A percentile compares a stretch with the other conserved stretches of the same genome.
Conservation (phyloP, 2,329 filamentous ascomycete species). For the Setomelanomma holmii region DNA sequence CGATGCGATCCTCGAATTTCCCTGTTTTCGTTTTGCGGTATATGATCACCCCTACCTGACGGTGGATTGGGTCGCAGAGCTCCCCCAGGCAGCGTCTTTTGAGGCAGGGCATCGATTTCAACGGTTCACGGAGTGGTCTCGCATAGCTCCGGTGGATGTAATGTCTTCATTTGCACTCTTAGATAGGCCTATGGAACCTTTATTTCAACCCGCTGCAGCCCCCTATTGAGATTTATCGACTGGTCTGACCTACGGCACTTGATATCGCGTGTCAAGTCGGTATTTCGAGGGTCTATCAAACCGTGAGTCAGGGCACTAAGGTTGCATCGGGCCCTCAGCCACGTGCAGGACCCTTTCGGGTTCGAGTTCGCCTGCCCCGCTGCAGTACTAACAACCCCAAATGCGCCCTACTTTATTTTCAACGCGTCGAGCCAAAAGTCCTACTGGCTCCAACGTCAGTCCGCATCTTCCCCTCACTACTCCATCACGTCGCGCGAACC, state of each 20-base stretch:
- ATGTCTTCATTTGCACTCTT: slow-evolving; percentile 37
- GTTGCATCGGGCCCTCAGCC: slow-evolving; percentile 13
- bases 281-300: neutral
- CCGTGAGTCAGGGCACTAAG: slow-evolving; percentile 10
- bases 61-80: slow-evolving; percentile 30
- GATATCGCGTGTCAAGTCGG: too few relatives aligned
- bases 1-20: slow-evolving; percentile 44
- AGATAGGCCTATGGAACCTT: slow-evolving; percentile 39
- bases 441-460: slow-evolving; percentile 6
- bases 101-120: slow-evolving; percentile 29
- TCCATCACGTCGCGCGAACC: too few relatives aligned
- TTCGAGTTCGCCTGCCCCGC: slow-evolving; percentile 11
- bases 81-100: slow-evolving; percentile 27
- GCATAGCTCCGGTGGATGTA: slow-evolving; percentile 24
- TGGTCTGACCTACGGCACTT: too few relatives aligned
- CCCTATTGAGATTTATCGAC: neutral
- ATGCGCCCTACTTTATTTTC: slow-evolving; percentile 17
- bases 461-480: neutral
- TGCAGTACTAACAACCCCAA: slow-evolving; percentile 3
- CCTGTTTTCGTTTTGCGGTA: slow-evolving; percentile 42
- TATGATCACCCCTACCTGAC: slow-evolving; percentile 31
- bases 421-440: slow-evolving; percentile 4
- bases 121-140: slow-evolving; percentile 24
- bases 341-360: neutral
- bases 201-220: slow-evolving; percentile 23